Base-by-base conservation (phyloP, 2,329 filamentous ascomycete genomes). In the Penicillium griseofulvum region DNA sequence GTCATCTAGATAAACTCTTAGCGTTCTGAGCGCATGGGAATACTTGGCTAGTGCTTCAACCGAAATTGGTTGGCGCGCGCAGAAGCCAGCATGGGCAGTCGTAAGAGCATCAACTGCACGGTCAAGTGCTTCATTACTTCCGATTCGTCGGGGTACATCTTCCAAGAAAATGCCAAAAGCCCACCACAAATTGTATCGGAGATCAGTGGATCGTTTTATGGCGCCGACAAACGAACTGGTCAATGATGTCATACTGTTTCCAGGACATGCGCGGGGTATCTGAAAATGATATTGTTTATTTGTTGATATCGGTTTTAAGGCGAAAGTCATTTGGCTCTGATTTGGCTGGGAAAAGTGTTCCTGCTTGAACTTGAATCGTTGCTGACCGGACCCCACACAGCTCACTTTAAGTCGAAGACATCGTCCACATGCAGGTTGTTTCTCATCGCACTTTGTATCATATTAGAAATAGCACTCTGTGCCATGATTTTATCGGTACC, bases 351-450 rank as follows among this genome's bases (percentile, higher is more conserved):
- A 44, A 36, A 59, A 67, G 8, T 58, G 63, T 16, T 70, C 63
- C 26, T 79, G 69, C 56, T 79, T 76, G 66, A 82, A 82, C 66
- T 79, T 81, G 69, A 72, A 82, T 43, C 80, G 72, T 52, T 75
- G 71, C 62, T 78, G 69, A 3, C 80, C 80, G 3, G 73, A 73
- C 10, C 80, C 80, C 26, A 78, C 57, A 52, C 80, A 82, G 2
- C 65, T 60, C 2, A 81, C 74, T 7, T 70, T 65, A 5, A 80
- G 66, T 29, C 80, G 77, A 16, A 71, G 59, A 54, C 80, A 82
- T 69, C 80, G 70, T 1, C 76, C 70, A 49, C 80, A 81, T 4
- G 71, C 56, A 0, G 78, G 78, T 44, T 70, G 70, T 41, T 62
- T 70, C 59, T 79, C 73, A 53, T 82, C 78, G 53, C 80, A 82